Conservation (phyloP, 345 rosid species). For the Citrus medica region DNA sequence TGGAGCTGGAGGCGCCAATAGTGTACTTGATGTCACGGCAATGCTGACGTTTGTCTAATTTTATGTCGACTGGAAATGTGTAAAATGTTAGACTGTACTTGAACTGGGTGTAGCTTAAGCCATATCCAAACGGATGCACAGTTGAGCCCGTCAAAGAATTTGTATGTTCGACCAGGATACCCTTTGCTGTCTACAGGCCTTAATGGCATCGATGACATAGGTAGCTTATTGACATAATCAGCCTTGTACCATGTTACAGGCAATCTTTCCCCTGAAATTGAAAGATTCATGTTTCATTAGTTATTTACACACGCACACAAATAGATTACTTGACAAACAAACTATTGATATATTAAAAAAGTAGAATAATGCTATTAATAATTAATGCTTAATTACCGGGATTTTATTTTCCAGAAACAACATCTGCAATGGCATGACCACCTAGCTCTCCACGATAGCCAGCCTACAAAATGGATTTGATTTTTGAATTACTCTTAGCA, state of each 20-base stretch:
- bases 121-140: slow-evolving; percentile 48
- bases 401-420: slow-evolving; percentile 55
- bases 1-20: background rate
- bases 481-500: slow-evolving; percentile 27
- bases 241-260: slow-evolving; percentile 52
- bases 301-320: no score
- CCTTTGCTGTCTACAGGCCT: slow-evolving; percentile 37
- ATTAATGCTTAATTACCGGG: slow-evolving; percentile 35
- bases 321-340: background rate
- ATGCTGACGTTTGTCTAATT: slow-evolving; percentile 16
- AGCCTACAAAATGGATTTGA: slow-evolving; percentile 50
- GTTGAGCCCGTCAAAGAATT: slow-evolving; percentile 54
- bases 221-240: slow-evolving; percentile 28
- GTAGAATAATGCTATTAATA: no score
- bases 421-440: slow-evolving; percentile 62
- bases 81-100: background rate
- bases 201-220: slow-evolving; percentile 54
- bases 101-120: slow-evolving; percentile 49
- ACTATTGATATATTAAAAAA: no score
- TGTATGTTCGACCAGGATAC: slow-evolving; percentile 57
- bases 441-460: slow-evolving; percentile 74
- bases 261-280: slow-evolving; percentile 44
- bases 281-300: no score
- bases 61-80: background rate
- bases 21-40: slow-evolving; percentile 16